Evolutionary conservation across 257 asterid species (phyloP).

Genomic region (Linaria vulgaris): DNA sequence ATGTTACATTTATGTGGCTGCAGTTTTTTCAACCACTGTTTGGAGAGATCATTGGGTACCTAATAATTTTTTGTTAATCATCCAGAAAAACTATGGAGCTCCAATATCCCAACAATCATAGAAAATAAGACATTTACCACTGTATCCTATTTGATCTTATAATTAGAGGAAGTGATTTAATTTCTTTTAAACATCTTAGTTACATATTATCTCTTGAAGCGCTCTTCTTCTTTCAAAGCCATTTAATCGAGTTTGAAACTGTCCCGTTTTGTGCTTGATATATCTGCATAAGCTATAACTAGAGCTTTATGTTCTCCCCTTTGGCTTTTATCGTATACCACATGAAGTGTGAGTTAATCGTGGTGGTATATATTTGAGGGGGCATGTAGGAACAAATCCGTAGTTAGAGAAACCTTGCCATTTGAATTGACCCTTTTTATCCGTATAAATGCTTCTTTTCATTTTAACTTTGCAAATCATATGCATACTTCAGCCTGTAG

Average conservation of each 20-base stretch:
- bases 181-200: neutral
- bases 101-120: neutral
- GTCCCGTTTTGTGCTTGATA: too few relatives aligned
- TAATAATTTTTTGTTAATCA: neutral
- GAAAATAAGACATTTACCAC: neutral
- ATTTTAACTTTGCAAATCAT: neutral
- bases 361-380: neutral
- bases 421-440: neutral
- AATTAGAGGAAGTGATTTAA: neutral
- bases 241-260: neutral
- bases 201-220: neutral
- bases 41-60: neutral
- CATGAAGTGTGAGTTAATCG: neutral
- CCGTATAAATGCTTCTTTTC: neutral
- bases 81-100: conserved; percentile 4
- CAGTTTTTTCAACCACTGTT: conserved; percentile 1
- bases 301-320: neutral
- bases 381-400: neutral
- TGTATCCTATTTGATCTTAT: neutral
- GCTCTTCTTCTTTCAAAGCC: conserved; percentile 7
- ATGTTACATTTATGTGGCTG: too few relatives aligned
- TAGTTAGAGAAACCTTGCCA: too few relatives aligned
- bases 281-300: neutral
- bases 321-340: neutral
- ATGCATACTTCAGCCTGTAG: conserved; percentile 10